These are phyloP conservation scores for Tuber umbilicatum DNA, from an alignment of 495 filamentous ascomycete species.

Conservation along the genomic window DNA sequence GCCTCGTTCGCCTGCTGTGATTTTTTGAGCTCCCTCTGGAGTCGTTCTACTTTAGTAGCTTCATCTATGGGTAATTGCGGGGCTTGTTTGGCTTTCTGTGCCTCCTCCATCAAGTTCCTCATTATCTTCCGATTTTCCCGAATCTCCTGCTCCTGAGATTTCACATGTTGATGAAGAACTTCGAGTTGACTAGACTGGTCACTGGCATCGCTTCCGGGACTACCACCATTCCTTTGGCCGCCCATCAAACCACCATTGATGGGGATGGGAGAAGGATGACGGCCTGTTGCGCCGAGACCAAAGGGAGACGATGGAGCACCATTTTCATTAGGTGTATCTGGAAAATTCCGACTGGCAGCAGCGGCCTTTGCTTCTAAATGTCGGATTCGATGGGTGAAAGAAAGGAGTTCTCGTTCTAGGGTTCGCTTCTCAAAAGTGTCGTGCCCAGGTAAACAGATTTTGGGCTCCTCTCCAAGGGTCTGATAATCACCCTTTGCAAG, in stretches of 20 bases:
- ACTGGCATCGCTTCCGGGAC: constrained; percentile 36
- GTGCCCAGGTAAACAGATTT: constrained; percentile 46
- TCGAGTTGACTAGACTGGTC: constrained; percentile 46
- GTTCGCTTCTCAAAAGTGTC: constrained; percentile 47
- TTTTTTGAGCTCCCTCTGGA: constrained; percentile 90
- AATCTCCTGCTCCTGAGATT: constrained; percentile 50
- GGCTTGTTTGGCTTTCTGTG: constrained; percentile 55
- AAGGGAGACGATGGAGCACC: constrained; percentile 41
- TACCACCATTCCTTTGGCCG: constrained; percentile 37
- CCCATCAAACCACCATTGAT: constrained; percentile 33
- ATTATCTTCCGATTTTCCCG: constrained; percentile 40
- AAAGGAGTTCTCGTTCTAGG: constrained; percentile 47
- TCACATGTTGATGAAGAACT: constrained; percentile 48
- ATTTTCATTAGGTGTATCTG: constrained; percentile 42
- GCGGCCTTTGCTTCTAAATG: constrained; percentile 47
- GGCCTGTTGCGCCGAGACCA: constrained; percentile 36
- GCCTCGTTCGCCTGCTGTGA: constrained; percentile 97
- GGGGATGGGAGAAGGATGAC: constrained; percentile 39
- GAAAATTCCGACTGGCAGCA: constrained; percentile 41
- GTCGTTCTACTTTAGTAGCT: constrained; percentile 52
- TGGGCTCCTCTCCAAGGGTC: constrained; percentile 30
- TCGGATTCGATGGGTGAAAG: constrained; percentile 47
- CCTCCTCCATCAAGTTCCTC: constrained; percentile 55
- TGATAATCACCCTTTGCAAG: constrained; percentile 38
- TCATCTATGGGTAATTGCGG: constrained; percentile 54